Evolutionary conservation across 164 flowering plant species (phyloP), one percentile per base, ranked within the genome.

Genomic region (Taxillus chinensis): DNA sequence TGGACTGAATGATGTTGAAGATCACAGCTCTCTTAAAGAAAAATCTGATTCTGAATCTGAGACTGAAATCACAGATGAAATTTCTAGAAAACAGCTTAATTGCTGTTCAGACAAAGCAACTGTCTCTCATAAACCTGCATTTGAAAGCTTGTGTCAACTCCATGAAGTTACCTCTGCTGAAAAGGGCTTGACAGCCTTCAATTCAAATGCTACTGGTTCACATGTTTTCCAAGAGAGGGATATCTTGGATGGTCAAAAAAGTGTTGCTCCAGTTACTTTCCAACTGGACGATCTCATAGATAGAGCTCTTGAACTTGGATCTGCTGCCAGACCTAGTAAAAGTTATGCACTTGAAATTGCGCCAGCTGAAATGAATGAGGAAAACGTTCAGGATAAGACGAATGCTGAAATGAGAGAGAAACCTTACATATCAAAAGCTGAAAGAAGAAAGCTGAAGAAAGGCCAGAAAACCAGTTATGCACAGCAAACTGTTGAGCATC

Each of bases 281-380:
- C 73, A 85, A 64, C 89, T 92, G 57, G 97, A 88, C 73, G 92
- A 84, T 78, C 86, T 92, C 60, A 76, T 92, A 57, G 98, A 92
- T 67, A 81, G 79, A 73, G 90, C 98, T 67, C 92, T 92, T 69
- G 95, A 70, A 70, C 82, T 92, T 79, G 98, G 98, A 59, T 67
- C 89, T 66, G 75, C 82, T 61, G 59, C 82, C 57, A 45, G 65
- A 12, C 60, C 84, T 57, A 55, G 66, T 56, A 84, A 74, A 64
- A 70, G 52, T 15, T 72, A 75, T 69, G 77, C 65, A 15, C 64
- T 58, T 59, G 78, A 78, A 50, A 49, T 69, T 55, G 70, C 85
- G 60, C 76, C 74, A 45, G 69, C 53, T 52, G 76, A 71, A 64
- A 17, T 55, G 41, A 61, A 49, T 6, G 84, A 76, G 68, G 74